These are phyloP conservation scores for Colletotrichum sp. DNA, from an alignment of 2,329 filamentous ascomycete genomes.

Conservation along the genomic window DNA sequence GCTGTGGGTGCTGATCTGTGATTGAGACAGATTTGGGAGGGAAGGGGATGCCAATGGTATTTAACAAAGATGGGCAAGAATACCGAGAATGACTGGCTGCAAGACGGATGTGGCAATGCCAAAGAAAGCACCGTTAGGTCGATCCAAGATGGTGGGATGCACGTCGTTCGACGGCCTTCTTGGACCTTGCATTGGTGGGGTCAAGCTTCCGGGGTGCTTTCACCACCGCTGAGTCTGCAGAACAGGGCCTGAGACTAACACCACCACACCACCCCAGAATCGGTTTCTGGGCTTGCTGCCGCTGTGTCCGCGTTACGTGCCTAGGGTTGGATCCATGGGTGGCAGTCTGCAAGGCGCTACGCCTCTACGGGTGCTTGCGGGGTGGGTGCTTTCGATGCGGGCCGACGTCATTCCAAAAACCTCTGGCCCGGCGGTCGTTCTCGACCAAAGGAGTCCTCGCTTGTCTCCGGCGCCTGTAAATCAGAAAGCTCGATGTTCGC, in stretches of 20 bases:
- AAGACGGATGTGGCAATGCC: constrained; percentile 4
- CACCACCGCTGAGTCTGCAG: neutral
- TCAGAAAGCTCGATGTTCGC: neutral
- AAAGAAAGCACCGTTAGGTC: constrained; percentile 14
- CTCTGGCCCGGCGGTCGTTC: neutral
- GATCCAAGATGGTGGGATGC: constrained; percentile 1
- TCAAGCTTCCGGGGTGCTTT: neutral
- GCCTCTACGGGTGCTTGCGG: neutral
- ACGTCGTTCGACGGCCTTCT: neutral
- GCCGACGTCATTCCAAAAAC: constrained; percentile 9
- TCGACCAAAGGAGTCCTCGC: neutral
- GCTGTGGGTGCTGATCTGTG: neutral
- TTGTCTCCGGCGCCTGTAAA: neutral
- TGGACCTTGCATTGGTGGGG: neutral
- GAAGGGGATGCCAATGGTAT: neutral
- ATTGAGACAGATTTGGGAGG: neutral
- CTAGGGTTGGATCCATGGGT: neutral
- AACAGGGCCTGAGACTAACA: neutral
- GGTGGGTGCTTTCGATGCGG: neutral
- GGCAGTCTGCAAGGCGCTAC: neutral
- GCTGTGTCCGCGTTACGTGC: neutral
- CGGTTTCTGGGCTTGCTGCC: neutral
- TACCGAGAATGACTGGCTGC: neutral
- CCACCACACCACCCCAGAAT: neutral
- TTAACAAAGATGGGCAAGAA: neutral